These are phyloP conservation scores for Chrysanthemum lavandulifolium DNA, from an alignment of 129 eudicot genomes.

Conservation along the genomic window DNA sequence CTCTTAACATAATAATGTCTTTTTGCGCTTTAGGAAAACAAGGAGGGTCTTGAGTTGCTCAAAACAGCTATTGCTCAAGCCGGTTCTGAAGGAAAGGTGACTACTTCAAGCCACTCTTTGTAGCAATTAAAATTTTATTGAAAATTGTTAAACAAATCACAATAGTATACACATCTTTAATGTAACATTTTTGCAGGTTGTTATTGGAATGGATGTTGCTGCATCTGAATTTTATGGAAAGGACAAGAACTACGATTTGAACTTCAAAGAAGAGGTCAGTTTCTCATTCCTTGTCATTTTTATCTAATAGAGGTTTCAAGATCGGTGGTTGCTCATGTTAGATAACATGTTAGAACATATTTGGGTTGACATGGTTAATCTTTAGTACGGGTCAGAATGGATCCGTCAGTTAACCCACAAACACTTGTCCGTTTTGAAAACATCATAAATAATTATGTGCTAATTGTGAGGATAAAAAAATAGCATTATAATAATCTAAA, in stretches of 20 bases:
- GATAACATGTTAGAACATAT: no score
- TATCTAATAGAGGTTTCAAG: not conserved
- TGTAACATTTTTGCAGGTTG: constrained; percentile 49
- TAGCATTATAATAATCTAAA: no score
- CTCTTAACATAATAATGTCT: not conserved
- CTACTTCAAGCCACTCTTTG: constrained; percentile 6
- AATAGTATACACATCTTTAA: not conserved
- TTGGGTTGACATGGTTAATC: no score
- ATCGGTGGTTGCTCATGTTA: no score
- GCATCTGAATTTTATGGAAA: constrained; percentile 91
- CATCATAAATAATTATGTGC: no score
- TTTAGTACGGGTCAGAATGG: no score
- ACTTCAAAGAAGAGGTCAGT: constrained; percentile 97
- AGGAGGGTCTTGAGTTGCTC: constrained; percentile 95
- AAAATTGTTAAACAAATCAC: no score
- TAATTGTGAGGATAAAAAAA: no score
- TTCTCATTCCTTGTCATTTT: not conserved
- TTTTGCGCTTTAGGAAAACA: constrained; percentile 72
- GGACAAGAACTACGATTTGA: constrained; percentile 87
- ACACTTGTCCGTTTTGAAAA: no score
- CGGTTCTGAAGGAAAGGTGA: constrained; percentile 87
- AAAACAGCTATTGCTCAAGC: constrained; percentile 95
- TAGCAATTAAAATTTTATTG: no score
- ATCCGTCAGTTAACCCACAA: no score
- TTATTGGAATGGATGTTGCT: constrained; percentile 99